phyloP scores from a whole-genome alignment of 2,329 filamentous ascomycete species.

The Cladosporium sp. region DNA sequence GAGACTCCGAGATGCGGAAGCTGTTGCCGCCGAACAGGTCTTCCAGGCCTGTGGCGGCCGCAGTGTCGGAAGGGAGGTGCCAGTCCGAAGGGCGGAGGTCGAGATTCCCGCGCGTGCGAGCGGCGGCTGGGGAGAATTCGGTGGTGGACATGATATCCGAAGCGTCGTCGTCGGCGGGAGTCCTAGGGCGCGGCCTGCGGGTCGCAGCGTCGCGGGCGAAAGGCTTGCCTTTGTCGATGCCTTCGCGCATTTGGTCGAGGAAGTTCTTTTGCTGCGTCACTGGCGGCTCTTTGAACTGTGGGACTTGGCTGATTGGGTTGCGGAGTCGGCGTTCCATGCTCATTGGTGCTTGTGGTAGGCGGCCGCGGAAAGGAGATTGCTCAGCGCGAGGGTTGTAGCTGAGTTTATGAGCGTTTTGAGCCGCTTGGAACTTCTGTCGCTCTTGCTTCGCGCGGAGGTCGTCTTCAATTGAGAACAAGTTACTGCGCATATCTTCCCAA shows the following conservation, averaged over 20 bases:
- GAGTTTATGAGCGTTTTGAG: constrained; percentile 21
- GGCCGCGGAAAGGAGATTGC: constrained; percentile 65
- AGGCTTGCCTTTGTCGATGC: constrained; percentile 25
- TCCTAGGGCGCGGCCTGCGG: background rate
- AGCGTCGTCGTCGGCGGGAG: constrained; percentile 12
- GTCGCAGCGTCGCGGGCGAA: constrained; percentile 18
- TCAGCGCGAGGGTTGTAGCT: constrained; percentile 36
- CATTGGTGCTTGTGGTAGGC: constrained; percentile 67
- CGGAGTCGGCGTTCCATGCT: constrained; percentile 63
- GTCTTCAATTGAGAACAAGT: constrained; percentile 31
- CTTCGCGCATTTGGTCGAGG: constrained; percentile 45
- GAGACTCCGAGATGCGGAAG: constrained; percentile 25
- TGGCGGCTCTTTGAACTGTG: constrained; percentile 49
- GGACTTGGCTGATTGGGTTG: constrained; percentile 61
- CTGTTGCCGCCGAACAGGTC: constrained; percentile 28
- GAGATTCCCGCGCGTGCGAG: constrained; percentile 25
- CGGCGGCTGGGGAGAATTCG: constrained; percentile 27
- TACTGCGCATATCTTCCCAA: constrained; percentile 28
- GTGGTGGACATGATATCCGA: constrained; percentile 26
- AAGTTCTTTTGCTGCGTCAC: constrained; percentile 52
- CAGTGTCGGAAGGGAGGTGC: constrained; percentile 22
- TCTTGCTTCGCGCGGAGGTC: constrained; percentile 24
- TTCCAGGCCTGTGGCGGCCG: constrained; percentile 27
- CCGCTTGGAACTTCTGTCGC: constrained; percentile 15
- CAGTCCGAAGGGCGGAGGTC: constrained; percentile 25